phyloP scores from a whole-genome alignment of 306 rosid species.

The Prunus davidiana region DNA sequence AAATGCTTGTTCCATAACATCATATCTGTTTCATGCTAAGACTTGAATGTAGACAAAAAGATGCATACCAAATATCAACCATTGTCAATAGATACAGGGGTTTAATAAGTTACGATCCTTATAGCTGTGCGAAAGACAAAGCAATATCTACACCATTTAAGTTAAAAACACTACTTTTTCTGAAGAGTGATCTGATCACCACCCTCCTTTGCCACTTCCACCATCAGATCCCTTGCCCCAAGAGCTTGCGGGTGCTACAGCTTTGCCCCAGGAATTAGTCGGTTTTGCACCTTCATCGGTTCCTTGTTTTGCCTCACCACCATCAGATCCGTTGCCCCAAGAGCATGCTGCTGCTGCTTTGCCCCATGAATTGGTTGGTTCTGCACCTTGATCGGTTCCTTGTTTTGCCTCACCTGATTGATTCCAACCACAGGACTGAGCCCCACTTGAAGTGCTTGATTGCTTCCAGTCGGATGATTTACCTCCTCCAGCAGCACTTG shows the following conservation, averaged over 20 bases:
- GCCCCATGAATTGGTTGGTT: conserved; percentile 12
- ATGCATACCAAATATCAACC: not conserved
- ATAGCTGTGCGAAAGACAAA: not conserved
- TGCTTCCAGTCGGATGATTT: conserved; percentile 40
- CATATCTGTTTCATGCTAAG: no score
- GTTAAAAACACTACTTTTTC: not conserved
- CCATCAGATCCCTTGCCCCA: conserved; percentile 37
- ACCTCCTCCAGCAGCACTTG: conserved; percentile 12
- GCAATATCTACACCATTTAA: not conserved
- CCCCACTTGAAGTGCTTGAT: not conserved
- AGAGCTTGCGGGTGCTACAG: conserved; percentile 36
- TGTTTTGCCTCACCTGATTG: conserved; percentile 24
- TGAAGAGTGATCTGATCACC: conserved; percentile 32
- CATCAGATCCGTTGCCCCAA: conserved; percentile 36
- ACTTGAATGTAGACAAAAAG: not conserved
- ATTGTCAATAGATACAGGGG: not conserved
- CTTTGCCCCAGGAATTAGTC: conserved; percentile 19
- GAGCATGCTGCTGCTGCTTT: conserved; percentile 37
- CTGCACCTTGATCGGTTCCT: conserved; percentile 1
- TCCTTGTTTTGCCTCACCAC: not conserved
- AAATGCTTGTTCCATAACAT: no score
- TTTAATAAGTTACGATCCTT: not conserved
- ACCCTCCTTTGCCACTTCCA: conserved; percentile 44
- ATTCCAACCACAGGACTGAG: not conserved
- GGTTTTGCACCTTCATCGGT: conserved; percentile 3